Percentiles rank a stretch among this genome's conserved stretches.
phyloP scores from a whole-genome alignment of 2,329 filamentous ascomycete species.

The Pseudogymnoascus sp. region DNA sequence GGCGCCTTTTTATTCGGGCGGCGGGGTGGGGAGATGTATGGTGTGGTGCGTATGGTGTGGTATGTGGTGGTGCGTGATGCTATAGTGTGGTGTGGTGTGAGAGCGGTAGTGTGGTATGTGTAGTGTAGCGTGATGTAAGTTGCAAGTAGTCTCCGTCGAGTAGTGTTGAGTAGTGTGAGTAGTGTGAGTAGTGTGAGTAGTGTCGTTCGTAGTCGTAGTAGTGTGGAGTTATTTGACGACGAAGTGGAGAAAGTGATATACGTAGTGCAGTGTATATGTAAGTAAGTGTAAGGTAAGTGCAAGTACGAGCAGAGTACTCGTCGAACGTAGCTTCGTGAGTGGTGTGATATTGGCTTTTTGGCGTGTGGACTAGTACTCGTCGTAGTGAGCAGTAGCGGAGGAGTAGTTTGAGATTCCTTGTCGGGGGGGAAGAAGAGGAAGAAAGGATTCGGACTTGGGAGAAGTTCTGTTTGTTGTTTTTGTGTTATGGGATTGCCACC shows the following conservation, averaged over 20 bases:
- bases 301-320: background rate
- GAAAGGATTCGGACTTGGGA: background rate
- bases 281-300: background rate
- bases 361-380: background rate
- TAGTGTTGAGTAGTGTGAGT: background rate
- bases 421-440: background rate
- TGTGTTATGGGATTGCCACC: background rate
- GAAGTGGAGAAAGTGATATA: constrained; percentile 3
- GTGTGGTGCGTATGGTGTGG: too few species aligned
- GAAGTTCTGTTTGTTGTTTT: background rate
- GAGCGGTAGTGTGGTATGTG: background rate
- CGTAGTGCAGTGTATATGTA: background rate
- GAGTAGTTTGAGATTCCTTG: background rate
- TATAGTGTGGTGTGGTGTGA: background rate
- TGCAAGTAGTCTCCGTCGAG: background rate
- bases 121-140: constrained; percentile 1
- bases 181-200: too few species aligned
- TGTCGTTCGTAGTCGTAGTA: too few species aligned
- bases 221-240: background rate
- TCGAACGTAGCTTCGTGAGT: background rate
- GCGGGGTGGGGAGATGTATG: background rate
- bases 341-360: background rate
- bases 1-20: background rate
- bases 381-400: background rate
- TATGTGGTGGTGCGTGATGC: too few species aligned